These are phyloP conservation scores for Bombardia bombarda DNA, from an alignment of 495 filamentous ascomycete genomes.

Conservation along the genomic window DNA sequence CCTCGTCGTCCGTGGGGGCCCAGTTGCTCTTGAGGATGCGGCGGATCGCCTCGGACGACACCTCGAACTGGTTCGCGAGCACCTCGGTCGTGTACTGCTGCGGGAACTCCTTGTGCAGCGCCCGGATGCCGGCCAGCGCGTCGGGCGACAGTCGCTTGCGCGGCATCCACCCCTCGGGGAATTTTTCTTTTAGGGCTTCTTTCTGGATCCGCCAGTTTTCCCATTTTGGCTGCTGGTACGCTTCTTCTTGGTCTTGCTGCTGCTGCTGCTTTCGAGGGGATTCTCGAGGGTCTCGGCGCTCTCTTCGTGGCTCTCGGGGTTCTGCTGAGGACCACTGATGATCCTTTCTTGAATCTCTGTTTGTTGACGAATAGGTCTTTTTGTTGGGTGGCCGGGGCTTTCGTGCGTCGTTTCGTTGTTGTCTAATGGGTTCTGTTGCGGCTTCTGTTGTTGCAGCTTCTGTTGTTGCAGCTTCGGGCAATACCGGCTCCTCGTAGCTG, in stretches of 20 bases:
- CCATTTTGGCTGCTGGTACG: not conserved
- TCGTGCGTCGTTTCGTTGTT: too few species aligned
- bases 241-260: not conserved
- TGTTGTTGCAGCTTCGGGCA: not conserved
- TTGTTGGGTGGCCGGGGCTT: not conserved
- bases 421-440: not conserved
- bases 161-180: constrained; percentile 70
- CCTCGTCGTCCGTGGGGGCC: constrained; percentile 58
- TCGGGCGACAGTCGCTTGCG: constrained; percentile 84
- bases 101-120: constrained; percentile 66
- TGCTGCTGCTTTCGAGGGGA: not conserved
- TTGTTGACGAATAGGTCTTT: not conserved
- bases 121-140: constrained; percentile 76
- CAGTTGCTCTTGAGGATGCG: constrained; percentile 82
- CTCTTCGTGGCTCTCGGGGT: not conserved
- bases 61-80: constrained; percentile 70
- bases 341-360: too few species aligned
- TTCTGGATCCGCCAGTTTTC: constrained; percentile 20
- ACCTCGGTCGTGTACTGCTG: constrained; percentile 64
- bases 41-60: constrained; percentile 79
- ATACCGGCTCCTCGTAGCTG: too few species aligned
- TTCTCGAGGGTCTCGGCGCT: not conserved
- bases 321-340: too few species aligned
- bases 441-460: not conserved
- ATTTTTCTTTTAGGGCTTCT: constrained; percentile 41